Base-by-base conservation (phyloP, 2,329 filamentous ascomycete species). In the Parascedosporium putredinis region DNA sequence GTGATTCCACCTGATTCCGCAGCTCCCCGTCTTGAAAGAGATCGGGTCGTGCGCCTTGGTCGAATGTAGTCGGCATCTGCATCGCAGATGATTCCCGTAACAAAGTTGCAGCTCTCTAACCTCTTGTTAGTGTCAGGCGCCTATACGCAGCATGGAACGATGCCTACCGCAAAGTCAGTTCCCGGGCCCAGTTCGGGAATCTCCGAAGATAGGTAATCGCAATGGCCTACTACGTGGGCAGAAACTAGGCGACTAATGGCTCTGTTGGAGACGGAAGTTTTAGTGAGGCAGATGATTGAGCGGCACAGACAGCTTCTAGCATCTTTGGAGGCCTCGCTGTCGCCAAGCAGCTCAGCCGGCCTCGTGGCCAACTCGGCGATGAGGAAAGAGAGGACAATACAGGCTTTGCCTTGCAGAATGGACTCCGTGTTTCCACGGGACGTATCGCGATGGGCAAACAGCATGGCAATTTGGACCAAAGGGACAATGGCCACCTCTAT, bases 91-190 rank as follows among this genome's bases (percentile, higher is more conserved):
- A 51, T 24, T 57, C 56, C 34, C 57, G 59, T 5, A 67, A 55
- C 8, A 66, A 48, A 22, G 58, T 53, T 5, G 61, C 50, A 44
- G 60, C 64, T 51, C 55, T 59, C 64, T 67, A 16, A 5, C 12
- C 22, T 18, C 43, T 29, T 8, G 22, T 45, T 45, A 45, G 29
- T n/a, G 29, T 45, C 27, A 45, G 18, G 20, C 14, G 14, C 23
- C 43, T 45, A 18, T 5, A 4, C 43, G 23, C 4, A n/a, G n/a
- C n/a, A n/a, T n/a, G n/a, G n/a, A n/a, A n/a, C n/a, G n/a, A n/a
- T n/a, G n/a, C 38, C 43, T 62, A 74, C 72, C 65, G 64, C 67
- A 47, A 72, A 53, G 53, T 75, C 72, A 10, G 6, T 62, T 55
- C 36, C 57, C 55, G 20, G 55, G 58, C 14, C 53, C 45, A 5